Conservation (phyloP, 73 alveolate species). For the Tetrahymena elliotti region DNA sequence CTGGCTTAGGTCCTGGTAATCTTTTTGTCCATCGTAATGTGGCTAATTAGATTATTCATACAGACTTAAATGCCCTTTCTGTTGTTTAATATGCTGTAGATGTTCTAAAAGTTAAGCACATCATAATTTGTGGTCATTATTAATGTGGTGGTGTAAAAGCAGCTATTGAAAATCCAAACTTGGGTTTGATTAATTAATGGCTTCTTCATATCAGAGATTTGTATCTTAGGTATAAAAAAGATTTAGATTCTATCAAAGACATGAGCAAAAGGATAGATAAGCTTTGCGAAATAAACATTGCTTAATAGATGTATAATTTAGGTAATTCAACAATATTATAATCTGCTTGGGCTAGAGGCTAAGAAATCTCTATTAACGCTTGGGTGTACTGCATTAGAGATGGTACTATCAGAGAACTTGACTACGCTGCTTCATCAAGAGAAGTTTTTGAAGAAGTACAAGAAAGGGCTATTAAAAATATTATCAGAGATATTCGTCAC, state of each 20-base stretch:
- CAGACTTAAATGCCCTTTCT: constrained; percentile 20
- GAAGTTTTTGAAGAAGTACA: background rate
- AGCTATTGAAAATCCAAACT: constrained; percentile 2
- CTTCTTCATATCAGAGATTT: background rate
- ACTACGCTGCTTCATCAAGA: background rate
- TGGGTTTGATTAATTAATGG: background rate
- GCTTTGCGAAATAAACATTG: background rate
- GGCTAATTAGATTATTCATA: constrained; percentile 25
- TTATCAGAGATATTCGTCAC: background rate
- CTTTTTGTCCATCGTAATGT: constrained; percentile 31
- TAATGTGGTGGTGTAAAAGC: constrained; percentile 44
- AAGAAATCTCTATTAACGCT: background rate
- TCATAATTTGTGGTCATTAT: constrained; percentile 20
- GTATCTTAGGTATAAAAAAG: background rate
- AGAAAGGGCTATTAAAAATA: background rate
- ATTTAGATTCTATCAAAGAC: background rate
- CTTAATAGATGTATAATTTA: background rate
- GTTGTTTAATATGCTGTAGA: constrained; percentile 29
- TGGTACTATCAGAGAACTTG: background rate
- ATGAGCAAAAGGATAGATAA: background rate
- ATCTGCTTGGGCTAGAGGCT: background rate
- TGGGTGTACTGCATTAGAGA: background rate
- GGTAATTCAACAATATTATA: background rate
- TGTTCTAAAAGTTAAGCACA: constrained; percentile 11
- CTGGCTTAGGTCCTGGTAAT: constrained; percentile 40